Conservation (phyloP, 1,284 basidiomycete species). For the Moesziomyces antarcticus region DNA sequence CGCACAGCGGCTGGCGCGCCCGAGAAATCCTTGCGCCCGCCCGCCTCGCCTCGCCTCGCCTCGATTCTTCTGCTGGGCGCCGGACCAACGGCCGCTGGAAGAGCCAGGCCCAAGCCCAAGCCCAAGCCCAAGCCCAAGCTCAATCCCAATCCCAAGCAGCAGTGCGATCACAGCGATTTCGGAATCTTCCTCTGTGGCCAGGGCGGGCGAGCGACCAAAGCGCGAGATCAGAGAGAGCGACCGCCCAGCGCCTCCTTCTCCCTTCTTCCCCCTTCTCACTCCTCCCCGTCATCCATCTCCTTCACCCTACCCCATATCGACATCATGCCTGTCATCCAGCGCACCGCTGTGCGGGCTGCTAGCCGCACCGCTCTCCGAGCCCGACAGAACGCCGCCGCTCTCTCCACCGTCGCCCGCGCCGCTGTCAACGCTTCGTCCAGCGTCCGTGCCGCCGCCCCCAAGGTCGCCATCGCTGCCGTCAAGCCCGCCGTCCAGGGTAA, state of each 20-base stretch:
- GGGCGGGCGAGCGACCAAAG: neutral
- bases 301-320: conserved; percentile 19
- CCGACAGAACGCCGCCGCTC: conserved; percentile 56
- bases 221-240: neutral
- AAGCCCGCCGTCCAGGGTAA: conserved; percentile 47
- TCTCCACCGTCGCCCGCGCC: conserved; percentile 53
- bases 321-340: conserved; percentile 59
- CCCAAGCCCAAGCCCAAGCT: too few relatives aligned
- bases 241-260: conserved; percentile 1
- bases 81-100: too few relatives aligned
- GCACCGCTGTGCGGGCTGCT: conserved; percentile 58
- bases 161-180: neutral
- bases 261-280: conserved; percentile 24
- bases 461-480: conserved; percentile 44
- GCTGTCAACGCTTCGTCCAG: conserved; percentile 44
- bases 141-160: too few relatives aligned
- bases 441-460: conserved; percentile 42
- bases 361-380: conserved; percentile 56
- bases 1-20: too few relatives aligned
- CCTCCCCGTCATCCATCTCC: conserved; percentile 29
- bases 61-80: neutral
- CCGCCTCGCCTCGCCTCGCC: neutral
- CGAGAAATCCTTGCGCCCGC: too few relatives aligned
- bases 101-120: too few relatives aligned
- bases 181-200: neutral